phyloP scores from a whole-genome alignment of 148 eudicot genomes.

The Dysphania ambrosioides region DNA sequence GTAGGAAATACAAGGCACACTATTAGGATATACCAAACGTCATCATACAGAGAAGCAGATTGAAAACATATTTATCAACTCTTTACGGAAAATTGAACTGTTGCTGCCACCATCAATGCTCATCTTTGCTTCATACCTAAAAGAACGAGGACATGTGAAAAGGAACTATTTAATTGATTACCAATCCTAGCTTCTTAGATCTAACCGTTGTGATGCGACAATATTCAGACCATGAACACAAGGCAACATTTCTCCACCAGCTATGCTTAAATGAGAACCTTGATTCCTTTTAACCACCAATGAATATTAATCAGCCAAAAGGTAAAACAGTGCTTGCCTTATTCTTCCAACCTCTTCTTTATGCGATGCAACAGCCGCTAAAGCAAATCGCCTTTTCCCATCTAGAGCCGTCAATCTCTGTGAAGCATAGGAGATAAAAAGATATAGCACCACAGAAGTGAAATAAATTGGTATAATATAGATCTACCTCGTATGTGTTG shows the following conservation, averaged over 20 bases:
- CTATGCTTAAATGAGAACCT: background rate
- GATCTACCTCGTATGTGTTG: conserved; percentile 86
- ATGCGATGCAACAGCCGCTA: conserved; percentile 96
- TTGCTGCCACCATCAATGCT: background rate
- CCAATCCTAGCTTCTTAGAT: background rate
- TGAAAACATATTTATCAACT: background rate
- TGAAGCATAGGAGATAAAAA: conserved; percentile 12
- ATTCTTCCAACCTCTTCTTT: conserved; percentile 96
- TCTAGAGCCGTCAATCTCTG: conserved; percentile 98
- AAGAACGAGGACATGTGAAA: background rate
- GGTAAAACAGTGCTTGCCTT: conserved; percentile 46
- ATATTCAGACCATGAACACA: background rate
- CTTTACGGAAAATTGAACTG: background rate
- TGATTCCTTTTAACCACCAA: background rate
- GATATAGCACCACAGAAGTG: background rate
- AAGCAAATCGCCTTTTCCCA: conserved; percentile 93
- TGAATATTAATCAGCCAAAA: background rate
- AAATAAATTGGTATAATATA: conserved; percentile 8
- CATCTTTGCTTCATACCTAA: background rate
- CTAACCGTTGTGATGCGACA: background rate
- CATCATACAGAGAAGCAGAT: background rate
- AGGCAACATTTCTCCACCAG: background rate
- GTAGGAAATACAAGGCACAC: background rate
- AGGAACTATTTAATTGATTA: background rate
- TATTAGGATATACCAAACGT: background rate